Base-by-base conservation (phyloP, 768 basidiomycete species). In the Sporobolomyces roseus region DNA sequence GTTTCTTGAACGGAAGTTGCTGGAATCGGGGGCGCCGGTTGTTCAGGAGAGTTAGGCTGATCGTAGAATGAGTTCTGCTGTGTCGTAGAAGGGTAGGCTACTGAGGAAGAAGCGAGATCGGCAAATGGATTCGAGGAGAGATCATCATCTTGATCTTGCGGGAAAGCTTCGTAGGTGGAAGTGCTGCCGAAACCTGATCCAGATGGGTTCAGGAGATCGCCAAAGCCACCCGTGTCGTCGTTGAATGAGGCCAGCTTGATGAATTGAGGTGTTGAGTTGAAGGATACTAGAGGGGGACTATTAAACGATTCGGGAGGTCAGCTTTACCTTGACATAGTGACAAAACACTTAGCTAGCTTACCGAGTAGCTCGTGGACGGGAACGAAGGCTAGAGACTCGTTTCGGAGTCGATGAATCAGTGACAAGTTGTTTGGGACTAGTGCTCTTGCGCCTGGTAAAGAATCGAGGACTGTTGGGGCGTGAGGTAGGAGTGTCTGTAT, bases 51-150 rank as follows among this genome's bases (percentile, higher is more conserved):
- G 1, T 23, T 35, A 33, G 38, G 46, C 21, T 61, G 41, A 23
- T 50, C 38, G 38, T 48, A 45, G 23, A 27, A 52, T 3, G 54
- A n/a, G 23, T 51, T 32, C 33, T 36, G 68, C 30, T 54, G 56
- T 9, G 55, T 56, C 30, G 29, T 60, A 35, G 32, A 35, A 27
- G 45, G 53, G 58, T 48, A 60, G 30, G 19, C 13, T 23, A 60
- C 36, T 7, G 61, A 33, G 4, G 59, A 61, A 19, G 64, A 66
- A 17, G 58, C 61, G 32, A 63, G 38, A 36, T 73, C 71, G 29
- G 67, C 71, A 25, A 63, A 73, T 14, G 71, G 71, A 58, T 72
- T 68, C 16, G 66, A 5, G 2, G 32, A 27, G 27, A 72, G 55
- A 51, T 66, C 66, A 16, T 68, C 71, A 21, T 56, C 66, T 10